Evolutionary conservation across 345 rosid species (phyloP).

Genomic region (Noccaea bulbosa): DNA sequence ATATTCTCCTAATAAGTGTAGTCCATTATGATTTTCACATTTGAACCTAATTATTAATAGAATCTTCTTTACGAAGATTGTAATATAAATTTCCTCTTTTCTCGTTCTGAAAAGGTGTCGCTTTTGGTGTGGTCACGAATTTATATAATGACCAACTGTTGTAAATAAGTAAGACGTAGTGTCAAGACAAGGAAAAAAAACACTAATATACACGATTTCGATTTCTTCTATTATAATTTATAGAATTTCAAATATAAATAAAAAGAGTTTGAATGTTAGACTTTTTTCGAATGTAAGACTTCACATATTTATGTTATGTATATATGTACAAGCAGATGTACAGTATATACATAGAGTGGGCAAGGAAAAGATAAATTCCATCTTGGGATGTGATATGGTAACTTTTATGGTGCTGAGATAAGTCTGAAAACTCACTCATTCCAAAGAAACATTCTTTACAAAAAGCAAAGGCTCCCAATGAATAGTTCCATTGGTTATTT

Average conservation of each 20-base stretch:
- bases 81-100: constrained; percentile 35
- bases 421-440: constrained; percentile 44
- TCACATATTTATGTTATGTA: constrained; percentile 2
- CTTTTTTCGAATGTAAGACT: not conserved
- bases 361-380: constrained; percentile 31
- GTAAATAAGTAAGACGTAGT: no score
- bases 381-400: constrained; percentile 48
- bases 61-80: constrained; percentile 33
- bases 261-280: not conserved
- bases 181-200: no score
- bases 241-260: not conserved
- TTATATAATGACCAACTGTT: not conserved
- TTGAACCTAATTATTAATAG: constrained; percentile 33
- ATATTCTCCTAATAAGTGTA: constrained; percentile 32
- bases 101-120: constrained; percentile 37
- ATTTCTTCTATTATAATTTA: not conserved
- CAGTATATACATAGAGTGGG: constrained; percentile 28
- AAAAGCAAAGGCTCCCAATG: constrained; percentile 41
- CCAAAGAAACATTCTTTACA: constrained; percentile 47
- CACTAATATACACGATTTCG: no score
- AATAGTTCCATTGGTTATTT: constrained; percentile 29
- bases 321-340: constrained; percentile 17
- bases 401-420: constrained; percentile 45
- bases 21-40: constrained; percentile 28
- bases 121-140: constrained; percentile 38